Evolutionary conservation across 2,329 filamentous ascomycete species (phyloP), one percentile per base, ranked within the genome.

Genomic region (Alternaria gansuensis): DNA sequence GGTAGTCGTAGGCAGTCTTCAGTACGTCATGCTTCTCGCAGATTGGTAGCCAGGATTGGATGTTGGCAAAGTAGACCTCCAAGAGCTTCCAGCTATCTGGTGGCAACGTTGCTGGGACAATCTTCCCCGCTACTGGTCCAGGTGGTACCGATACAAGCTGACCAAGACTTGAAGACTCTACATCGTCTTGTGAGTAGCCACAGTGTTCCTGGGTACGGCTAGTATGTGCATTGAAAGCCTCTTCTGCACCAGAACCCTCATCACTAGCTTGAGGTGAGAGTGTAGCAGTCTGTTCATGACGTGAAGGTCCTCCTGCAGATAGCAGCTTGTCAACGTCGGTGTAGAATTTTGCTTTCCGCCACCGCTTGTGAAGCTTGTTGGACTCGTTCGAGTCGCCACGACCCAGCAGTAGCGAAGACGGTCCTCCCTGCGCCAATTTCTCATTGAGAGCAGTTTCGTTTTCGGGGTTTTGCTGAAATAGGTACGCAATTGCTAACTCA

Each of bases 21-120:
- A 89, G 78, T 4, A 91, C 79, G 40, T 84, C 82, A 48, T 89
- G 84, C 62, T 88, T 89, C 63, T 92, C 88, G 10, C 89, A 80
- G 26, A 93, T 87, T 0, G 90, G 90, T 26, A 93, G 82, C 90
- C 90, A 93, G 52, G 85, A 87, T 72, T 93, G 89, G 0, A 88
- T 91, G 66, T 91, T 91, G 1, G 89, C 85, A 59, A 91, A 90
- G 72, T 92, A 93, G 4, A 90, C 82, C 64, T 92, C 88, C 37
- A 93, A 78, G 4, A 93, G 81, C 2, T 83, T 80, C 79, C 82
- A 87, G 70, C 83, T 85, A 68, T 85, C 83, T 14, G 75, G 69
- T 14, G 83, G 87, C 0, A 90, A 77, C 39, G 33, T 33, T 21
- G 49, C 40, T 44, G 28, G 21, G 21, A 21, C 17, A 44, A 9